A percentile compares a stretch with the other conserved stretches of the same genome.
Conservation (phyloP, 345 rosid genomes). For the Dipteronia sinensis region DNA sequence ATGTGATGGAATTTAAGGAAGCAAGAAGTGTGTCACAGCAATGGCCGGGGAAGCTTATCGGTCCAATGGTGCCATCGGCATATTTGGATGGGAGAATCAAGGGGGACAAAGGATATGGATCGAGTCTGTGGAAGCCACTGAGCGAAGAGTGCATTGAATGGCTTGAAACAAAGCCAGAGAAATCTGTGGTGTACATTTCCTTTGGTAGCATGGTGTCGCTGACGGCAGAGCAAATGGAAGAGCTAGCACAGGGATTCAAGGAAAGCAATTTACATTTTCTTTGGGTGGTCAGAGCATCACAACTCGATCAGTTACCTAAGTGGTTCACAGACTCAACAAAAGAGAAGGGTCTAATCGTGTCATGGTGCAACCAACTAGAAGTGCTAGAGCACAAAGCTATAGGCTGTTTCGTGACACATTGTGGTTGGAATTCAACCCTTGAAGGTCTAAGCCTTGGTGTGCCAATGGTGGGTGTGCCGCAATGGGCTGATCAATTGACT, state of each 20-base stretch:
- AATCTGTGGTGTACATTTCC: constrained; percentile 58
- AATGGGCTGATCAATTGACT: constrained; percentile 66
- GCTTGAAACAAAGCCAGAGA: constrained; percentile 50
- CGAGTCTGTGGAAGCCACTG: constrained; percentile 65
- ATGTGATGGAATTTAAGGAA: constrained; percentile 36
- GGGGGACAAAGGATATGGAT: constrained; percentile 62
- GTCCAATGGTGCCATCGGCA: constrained; percentile 72
- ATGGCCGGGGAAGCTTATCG: constrained; percentile 67
- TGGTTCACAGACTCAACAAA: constrained; percentile 48
- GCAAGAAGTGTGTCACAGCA: constrained; percentile 40
- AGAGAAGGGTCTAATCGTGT: constrained; percentile 48
- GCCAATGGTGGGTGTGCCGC: constrained; percentile 69
- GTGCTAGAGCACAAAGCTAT: constrained; percentile 49
- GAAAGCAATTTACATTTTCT: constrained; percentile 54
- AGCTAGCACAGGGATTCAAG: constrained; percentile 50
- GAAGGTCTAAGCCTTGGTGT: constrained; percentile 73
- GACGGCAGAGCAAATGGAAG: constrained; percentile 44
- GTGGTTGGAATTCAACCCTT: constrained; percentile 77
- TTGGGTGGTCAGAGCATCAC: constrained; percentile 70
- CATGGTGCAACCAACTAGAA: constrained; percentile 77
- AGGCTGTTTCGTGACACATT: constrained; percentile 71
- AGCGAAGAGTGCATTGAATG: constrained; percentile 62
- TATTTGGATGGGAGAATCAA: constrained; percentile 53
- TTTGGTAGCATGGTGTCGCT: constrained; percentile 75
- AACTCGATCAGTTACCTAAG: constrained; percentile 42